A percentile compares a stretch with the other conserved stretches of the same genome.
phyloP scores from a whole-genome alignment of 2,329 filamentous ascomycete genomes.

The Achaetomium macrosporum region DNA sequence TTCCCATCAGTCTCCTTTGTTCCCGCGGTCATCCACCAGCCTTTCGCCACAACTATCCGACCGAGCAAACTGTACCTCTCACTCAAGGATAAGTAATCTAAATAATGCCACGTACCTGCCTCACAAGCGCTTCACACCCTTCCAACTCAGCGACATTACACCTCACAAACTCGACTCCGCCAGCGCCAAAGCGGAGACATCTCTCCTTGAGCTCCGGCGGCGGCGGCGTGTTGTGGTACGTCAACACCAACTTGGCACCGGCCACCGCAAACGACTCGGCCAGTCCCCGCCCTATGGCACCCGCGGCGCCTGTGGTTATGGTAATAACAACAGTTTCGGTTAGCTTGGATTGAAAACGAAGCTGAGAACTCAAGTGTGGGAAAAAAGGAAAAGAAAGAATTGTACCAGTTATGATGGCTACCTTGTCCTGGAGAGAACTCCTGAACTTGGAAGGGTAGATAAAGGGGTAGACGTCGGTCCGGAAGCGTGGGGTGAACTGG shows the following conservation, averaged over 20 bases:
- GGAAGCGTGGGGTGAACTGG: conserved; percentile 25
- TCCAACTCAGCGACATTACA: conserved; percentile 26
- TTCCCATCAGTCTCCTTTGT: not conserved
- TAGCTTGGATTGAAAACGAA: not conserved
- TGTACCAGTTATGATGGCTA: conserved; percentile 27
- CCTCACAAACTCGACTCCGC: conserved; percentile 19
- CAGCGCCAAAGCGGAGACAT: conserved; percentile 23
- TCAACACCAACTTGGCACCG: conserved; percentile 26
- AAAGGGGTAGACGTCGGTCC: conserved; percentile 29
- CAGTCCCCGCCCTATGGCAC: conserved; percentile 26
- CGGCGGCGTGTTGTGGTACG: conserved; percentile 28
- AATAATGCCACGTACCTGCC: conserved; percentile 17
- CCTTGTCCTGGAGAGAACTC: conserved; percentile 23
- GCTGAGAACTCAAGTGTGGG: no score
- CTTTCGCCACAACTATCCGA: not conserved
- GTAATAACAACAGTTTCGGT: not conserved
- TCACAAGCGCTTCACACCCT: conserved; percentile 24
- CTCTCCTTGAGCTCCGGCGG: conserved; percentile 19
- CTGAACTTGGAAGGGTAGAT: conserved; percentile 27
- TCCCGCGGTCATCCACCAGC: not conserved
- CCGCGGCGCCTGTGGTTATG: conserved; percentile 25
- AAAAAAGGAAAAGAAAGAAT: not conserved
- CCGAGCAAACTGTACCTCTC: not conserved
- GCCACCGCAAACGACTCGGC: conserved; percentile 30
- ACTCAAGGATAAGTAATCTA: not conserved